phyloP scores from a whole-genome alignment of 495 filamentous ascomycete species.

The Amorphotheca resinae region DNA sequence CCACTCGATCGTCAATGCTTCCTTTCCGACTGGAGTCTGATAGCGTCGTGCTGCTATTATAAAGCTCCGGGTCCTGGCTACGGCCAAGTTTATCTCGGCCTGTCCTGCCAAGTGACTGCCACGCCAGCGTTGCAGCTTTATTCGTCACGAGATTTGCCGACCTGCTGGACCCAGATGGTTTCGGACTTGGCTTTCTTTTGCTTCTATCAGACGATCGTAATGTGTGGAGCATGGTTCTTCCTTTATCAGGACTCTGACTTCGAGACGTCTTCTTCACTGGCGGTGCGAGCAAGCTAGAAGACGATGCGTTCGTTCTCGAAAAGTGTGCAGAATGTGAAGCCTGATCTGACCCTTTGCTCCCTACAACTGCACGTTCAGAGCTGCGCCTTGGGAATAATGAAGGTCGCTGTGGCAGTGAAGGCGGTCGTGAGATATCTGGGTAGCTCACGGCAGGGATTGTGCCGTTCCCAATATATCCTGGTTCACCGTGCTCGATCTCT shows the following conservation, averaged over 20 bases:
- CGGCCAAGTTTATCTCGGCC: slow-evolving; percentile 23
- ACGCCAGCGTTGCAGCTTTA: slow-evolving; percentile 81
- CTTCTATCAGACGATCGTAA: slow-evolving; percentile 45
- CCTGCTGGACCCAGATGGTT: slow-evolving; percentile 20
- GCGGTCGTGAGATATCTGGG: slow-evolving; percentile 58
- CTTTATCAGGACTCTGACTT: slow-evolving; percentile 71
- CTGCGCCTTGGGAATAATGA: slow-evolving; percentile 35
- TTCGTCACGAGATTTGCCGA: slow-evolving; percentile 45
- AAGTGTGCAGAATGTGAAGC: slow-evolving; percentile 1
- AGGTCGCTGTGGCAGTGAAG: slow-evolving; percentile 36
- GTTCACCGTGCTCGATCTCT: slow-evolving; percentile 23
- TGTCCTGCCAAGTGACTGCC: slow-evolving; percentile 38
- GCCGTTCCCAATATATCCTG: slow-evolving; percentile 62
- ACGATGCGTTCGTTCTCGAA: slow-evolving; percentile 11
- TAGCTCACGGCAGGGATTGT: slow-evolving; percentile 72
- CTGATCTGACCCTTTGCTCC: slow-evolving; percentile 13
- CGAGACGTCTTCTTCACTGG: slow-evolving; percentile 38
- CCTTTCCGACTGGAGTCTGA: slow-evolving; percentile 12
- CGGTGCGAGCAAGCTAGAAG: slow-evolving; percentile 25
- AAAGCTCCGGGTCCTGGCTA: slow-evolving; percentile 24
- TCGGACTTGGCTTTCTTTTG: slow-evolving; percentile 46
- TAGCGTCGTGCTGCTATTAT: slow-evolving; percentile 11
- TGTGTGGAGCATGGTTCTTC: slow-evolving; percentile 70
- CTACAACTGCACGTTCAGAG: slow-evolving; percentile 33
- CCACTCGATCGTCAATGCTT: slow-evolving; percentile 7